Evolutionary conservation across 169 alveolate genomes (phyloP).

Genomic region (Besnoitia besnoiti): DNA sequence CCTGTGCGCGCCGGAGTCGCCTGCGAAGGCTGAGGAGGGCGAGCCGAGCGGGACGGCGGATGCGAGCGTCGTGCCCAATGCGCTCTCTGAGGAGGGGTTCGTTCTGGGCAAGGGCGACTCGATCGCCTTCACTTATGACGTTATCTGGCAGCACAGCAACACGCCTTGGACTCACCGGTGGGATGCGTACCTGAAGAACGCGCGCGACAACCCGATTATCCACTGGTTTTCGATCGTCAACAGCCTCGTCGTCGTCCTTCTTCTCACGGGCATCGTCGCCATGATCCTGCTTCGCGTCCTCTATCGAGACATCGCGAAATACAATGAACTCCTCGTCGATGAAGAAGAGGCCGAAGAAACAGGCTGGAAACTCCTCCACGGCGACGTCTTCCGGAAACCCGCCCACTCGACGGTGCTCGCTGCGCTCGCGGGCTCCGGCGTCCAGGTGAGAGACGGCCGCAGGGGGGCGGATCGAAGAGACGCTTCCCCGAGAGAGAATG

Average conservation of each 20-base stretch:
- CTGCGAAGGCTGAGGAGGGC: conserved; percentile 14
- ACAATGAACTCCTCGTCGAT: conserved; percentile 80
- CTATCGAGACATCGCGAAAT: conserved; percentile 84
- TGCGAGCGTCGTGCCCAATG: not conserved
- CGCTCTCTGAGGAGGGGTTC: not conserved
- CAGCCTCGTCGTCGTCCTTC: conserved; percentile 80
- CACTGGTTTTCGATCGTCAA: conserved; percentile 90
- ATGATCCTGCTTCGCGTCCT: conserved; percentile 85
- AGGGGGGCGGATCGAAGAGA: no score
- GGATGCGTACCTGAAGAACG: conserved; percentile 83
- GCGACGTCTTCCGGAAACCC: conserved; percentile 92
- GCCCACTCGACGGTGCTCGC: conserved; percentile 81
- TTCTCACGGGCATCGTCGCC: conserved; percentile 83
- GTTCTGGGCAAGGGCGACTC: not conserved
- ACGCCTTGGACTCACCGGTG: conserved; percentile 83
- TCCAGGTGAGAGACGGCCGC: conserved; percentile 71
- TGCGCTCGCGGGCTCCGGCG: conserved; percentile 87
- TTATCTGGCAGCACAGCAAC: conserved; percentile 78
- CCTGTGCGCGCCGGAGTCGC: conserved; percentile 33
- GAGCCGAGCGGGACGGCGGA: conserved; percentile 22
- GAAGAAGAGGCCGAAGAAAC: conserved; percentile 84
- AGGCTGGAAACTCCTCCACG: conserved; percentile 92
- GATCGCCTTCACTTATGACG: conserved; percentile 83
- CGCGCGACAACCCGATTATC: conserved; percentile 77
- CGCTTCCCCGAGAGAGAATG: no score